Conservation (phyloP, 352 stramenopile genomes). For the Phytophthora hibernalis region DNA sequence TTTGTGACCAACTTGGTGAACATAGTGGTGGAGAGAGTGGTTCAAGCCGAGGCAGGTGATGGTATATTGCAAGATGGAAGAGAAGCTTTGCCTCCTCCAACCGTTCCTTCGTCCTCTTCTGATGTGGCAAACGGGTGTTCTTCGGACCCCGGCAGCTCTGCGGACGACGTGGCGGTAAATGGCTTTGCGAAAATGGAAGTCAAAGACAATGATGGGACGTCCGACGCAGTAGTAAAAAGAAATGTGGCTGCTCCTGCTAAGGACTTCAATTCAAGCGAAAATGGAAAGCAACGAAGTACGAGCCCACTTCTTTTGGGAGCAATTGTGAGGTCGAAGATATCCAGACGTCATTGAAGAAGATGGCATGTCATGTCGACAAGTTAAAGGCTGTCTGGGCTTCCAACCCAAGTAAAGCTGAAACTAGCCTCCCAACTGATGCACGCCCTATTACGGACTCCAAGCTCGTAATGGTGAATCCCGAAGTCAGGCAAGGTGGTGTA, state of each 20-base stretch:
- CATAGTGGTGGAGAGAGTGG: conserved; percentile 25
- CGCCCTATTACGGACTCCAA: conserved; percentile 7
- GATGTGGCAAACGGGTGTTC: not conserved
- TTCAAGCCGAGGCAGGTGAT: conserved; percentile 1
- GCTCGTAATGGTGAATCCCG: not conserved
- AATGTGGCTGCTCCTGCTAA: not conserved
- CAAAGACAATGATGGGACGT: conserved; percentile 2
- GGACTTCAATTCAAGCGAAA: not conserved
- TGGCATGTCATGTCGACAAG: conserved; percentile 29
- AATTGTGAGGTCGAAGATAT: conserved; percentile 54
- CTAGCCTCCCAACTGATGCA: not conserved
- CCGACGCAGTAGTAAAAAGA: not conserved
- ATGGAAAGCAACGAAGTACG: not conserved
- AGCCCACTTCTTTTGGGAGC: conserved; percentile 44
- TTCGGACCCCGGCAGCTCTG: not conserved
- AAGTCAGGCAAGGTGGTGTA: conserved; percentile 4
- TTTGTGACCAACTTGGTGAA: conserved; percentile 32
- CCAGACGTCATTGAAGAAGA: conserved; percentile 53
- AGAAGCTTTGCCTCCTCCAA: not conserved
- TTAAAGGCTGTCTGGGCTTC: conserved; percentile 16
- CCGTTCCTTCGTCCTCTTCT: not conserved
- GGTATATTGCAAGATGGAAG: not conserved
- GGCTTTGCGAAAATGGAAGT: conserved; percentile 2
- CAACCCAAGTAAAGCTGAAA: conserved; percentile 1
- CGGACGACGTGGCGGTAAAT: not conserved